Evolutionary conservation across 495 filamentous ascomycete species (phyloP).

Genomic region (Daldinia decipiens): DNA sequence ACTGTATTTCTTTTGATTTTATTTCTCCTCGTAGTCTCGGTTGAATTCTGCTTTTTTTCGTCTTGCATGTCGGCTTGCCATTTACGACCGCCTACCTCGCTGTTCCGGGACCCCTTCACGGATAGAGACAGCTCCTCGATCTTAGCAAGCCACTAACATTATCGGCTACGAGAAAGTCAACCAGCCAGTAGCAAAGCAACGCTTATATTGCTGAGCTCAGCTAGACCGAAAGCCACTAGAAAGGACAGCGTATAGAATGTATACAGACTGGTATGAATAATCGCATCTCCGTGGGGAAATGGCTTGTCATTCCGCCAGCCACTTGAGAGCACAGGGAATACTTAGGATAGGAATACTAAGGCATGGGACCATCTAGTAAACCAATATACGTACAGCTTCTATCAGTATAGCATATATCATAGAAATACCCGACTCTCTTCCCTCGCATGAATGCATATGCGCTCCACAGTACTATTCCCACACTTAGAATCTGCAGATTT

Average conservation of each 20-base stretch:
- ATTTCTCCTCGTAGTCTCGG: no score
- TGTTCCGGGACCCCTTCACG: background rate
- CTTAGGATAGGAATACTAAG: no score
- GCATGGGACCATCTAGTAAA: no score
- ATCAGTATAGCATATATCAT: background rate
- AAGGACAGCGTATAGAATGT: no score
- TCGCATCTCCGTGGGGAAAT: no score
- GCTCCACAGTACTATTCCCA: background rate
- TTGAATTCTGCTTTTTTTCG: background rate
- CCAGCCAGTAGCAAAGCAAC: background rate
- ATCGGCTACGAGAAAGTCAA: background rate
- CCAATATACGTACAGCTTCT: no score
- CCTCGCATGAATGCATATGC: background rate
- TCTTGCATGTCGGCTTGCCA: background rate
- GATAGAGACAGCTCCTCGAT: background rate
- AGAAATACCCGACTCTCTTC: background rate
- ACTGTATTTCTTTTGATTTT: no score
- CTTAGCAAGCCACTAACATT: background rate
- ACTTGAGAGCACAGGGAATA: no score
- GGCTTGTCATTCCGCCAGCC: no score
- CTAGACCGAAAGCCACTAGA: background rate
- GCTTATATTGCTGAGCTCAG: background rate
- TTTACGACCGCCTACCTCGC: background rate
- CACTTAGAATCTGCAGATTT: background rate
- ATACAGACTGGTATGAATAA: no score